Conservation (phyloP, 2,329 filamentous ascomycete genomes). For the Corynespora cassiicola region DNA sequence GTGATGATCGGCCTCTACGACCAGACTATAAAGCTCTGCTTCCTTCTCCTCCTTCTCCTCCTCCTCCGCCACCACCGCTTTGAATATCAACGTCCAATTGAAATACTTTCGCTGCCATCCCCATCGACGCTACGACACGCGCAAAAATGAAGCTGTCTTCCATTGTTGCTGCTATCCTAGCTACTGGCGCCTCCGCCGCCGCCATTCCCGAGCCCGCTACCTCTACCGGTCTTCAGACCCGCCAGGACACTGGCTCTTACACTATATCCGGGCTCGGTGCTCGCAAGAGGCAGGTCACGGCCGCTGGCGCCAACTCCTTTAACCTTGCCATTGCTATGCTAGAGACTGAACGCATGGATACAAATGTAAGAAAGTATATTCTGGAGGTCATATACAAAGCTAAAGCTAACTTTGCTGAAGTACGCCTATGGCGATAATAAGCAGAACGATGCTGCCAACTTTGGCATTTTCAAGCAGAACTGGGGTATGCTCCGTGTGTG, state of each 20-base stretch:
- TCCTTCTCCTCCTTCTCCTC: too few species aligned
- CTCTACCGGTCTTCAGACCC: not conserved
- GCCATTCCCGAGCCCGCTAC: constrained; percentile 4
- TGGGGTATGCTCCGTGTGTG: constrained; percentile 6
- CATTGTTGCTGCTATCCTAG: too few species aligned
- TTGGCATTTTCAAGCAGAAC: constrained; percentile 10
- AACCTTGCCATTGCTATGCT: constrained; percentile 6
- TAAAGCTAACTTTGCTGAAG: not conserved
- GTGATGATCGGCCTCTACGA: too few species aligned
- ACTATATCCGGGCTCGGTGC: constrained; percentile 4
- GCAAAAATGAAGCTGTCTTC: too few species aligned
- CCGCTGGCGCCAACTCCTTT: constrained; percentile 4
- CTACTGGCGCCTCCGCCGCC: too few species aligned
- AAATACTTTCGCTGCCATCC: too few species aligned
- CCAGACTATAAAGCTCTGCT: too few species aligned
- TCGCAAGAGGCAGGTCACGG: constrained; percentile 6
- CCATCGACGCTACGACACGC: too few species aligned
- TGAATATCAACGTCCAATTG: too few species aligned
- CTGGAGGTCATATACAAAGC: not conserved
- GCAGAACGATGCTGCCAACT: constrained; percentile 8
- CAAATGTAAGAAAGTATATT: not conserved
- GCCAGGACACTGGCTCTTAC: constrained; percentile 7
- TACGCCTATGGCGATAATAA: constrained; percentile 9
- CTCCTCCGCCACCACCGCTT: too few species aligned
- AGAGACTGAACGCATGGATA: constrained; percentile 3